phyloP scores from a whole-genome alignment of 164 flowering plant genomes.

The Kalanchoe fedtschenkoi region DNA sequence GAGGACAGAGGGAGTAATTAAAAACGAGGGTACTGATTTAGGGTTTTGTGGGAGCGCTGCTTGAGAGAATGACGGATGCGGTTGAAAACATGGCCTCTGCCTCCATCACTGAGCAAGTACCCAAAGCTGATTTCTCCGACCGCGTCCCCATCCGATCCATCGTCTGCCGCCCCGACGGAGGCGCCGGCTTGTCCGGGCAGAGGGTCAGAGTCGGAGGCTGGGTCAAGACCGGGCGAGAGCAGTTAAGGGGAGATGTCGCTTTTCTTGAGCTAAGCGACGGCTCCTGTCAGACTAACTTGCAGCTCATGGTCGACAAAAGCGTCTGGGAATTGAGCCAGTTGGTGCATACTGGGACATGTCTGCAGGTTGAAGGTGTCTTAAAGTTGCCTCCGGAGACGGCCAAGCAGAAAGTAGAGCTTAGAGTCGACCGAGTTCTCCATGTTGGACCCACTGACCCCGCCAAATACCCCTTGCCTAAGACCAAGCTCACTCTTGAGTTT shows the following conservation, averaged over 20 bases:
- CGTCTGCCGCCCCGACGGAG: conserved; percentile 57
- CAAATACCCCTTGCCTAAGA: conserved; percentile 74
- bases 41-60: not conserved
- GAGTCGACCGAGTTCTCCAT: conserved; percentile 47
- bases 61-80: conserved; percentile 22
- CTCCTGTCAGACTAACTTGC: conserved; percentile 69
- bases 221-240: conserved; percentile 91
- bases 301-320: conserved; percentile 59
- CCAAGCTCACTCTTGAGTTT: conserved; percentile 63
- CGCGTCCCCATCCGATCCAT: conserved; percentile 55
- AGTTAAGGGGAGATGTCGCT: conserved; percentile 71
- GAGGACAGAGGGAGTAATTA: not conserved
- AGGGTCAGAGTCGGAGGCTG: conserved; percentile 64
- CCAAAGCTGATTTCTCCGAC: conserved; percentile 48
- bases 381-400: conserved; percentile 69
- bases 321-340: conserved; percentile 38
- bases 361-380: conserved; percentile 54
- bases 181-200: conserved; percentile 53
- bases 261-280: conserved; percentile 88
- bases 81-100: conserved; percentile 17
- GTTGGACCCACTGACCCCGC: conserved; percentile 70
- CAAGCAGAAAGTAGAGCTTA: conserved; percentile 74
- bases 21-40: not conserved
- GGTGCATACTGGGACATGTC: conserved; percentile 69
- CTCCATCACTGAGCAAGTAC: conserved; percentile 10